A percentile compares a stretch with the other conserved stretches of the same genome.
Conservation (phyloP, 352 stramenopile genomes). For the Blastocystis sp. region DNA sequence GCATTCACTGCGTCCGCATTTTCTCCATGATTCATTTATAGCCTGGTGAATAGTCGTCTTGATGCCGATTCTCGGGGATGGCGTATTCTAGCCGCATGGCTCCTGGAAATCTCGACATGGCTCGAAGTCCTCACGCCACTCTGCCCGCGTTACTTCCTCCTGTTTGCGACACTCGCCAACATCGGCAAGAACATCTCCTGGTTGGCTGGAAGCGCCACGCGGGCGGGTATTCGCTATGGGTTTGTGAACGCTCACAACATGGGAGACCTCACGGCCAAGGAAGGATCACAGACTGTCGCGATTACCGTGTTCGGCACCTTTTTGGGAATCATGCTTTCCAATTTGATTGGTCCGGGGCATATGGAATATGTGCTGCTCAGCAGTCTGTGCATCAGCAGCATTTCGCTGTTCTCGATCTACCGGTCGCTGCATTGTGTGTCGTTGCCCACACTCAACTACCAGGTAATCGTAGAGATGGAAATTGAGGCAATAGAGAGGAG, state of each 20-base stretch:
- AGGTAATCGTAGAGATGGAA: not conserved
- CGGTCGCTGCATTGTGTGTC: constrained; percentile 29
- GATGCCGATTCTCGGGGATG: constrained; percentile 74
- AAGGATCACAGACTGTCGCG: constrained; percentile 86
- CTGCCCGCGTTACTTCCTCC: constrained; percentile 81
- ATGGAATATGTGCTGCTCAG: constrained; percentile 58
- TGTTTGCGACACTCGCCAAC: constrained; percentile 78
- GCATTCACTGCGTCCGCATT: constrained; percentile 76
- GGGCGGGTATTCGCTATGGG: constrained; percentile 87
- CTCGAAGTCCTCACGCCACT: constrained; percentile 85
- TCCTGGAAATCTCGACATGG: constrained; percentile 83
- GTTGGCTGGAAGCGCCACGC: constrained; percentile 86
- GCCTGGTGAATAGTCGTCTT: constrained; percentile 61
- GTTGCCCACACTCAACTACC: constrained; percentile 60
- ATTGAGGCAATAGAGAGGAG: constrained; percentile 2
- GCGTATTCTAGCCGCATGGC: constrained; percentile 83
- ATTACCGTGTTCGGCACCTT: constrained; percentile 80
- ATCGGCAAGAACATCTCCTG: constrained; percentile 92
- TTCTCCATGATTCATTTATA: constrained; percentile 28
- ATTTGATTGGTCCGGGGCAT: constrained; percentile 23
- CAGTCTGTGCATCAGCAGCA: constrained; percentile 60
- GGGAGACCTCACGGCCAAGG: constrained; percentile 90
- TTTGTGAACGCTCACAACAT: constrained; percentile 85
- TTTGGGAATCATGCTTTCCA: constrained; percentile 63
- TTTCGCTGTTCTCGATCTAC: constrained; percentile 55